Base-by-base conservation (phyloP, 1,284 basidiomycete genomes). In the Pseudozyma tsukubaensis region DNA sequence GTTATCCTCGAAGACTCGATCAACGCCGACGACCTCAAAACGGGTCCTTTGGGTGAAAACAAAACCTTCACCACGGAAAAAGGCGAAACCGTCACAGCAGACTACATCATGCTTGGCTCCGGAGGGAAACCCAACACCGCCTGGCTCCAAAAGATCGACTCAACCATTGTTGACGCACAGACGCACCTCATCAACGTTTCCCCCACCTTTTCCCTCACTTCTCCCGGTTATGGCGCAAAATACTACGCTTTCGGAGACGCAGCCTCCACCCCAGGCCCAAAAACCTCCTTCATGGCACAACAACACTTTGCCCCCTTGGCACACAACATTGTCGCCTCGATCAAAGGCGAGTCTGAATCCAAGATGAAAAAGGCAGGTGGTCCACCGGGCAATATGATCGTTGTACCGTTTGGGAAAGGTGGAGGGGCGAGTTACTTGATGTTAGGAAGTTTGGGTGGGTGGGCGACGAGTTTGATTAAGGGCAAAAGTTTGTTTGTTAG, bases 21-120 rank as follows among this genome's bases (percentile, higher is more conserved):
- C 63, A 67, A 66, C 18, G 63, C 85, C 12, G 57, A 61, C 32
- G 72, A 75, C n/a, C 47, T 70, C 13, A 34, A 37, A 11, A 65
- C 57, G 4, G 69, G 72, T 11, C 49, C 69, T 1, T 39, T 72
- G 2, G 45, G 16, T 0, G 9, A 11, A 2, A 1, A 40, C 9
- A 18, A 29, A n/a, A 63, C 55, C 1, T 70, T 79, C 54, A 66
- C 48, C 4, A 72, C 62, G 5, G 19, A 50, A 4, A 66, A 66
- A 9, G 70, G 70, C 35, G 50, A 56, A 18, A 29, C 35, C 14
- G 40, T 76, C 40, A 32, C 59, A 61, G 83, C 86, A 56, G 86
- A 87, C 74, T 88, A 81, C 68, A 76, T 87, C 39, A 83, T 87
- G 52, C 43, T 86, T 51, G 83, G 84, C 10, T 79, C 80, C 14